Evolutionary conservation across 164 flowering plant genomes (phyloP), one percentile per base, ranked within the genome.

Genomic region (Malania oleifera): DNA sequence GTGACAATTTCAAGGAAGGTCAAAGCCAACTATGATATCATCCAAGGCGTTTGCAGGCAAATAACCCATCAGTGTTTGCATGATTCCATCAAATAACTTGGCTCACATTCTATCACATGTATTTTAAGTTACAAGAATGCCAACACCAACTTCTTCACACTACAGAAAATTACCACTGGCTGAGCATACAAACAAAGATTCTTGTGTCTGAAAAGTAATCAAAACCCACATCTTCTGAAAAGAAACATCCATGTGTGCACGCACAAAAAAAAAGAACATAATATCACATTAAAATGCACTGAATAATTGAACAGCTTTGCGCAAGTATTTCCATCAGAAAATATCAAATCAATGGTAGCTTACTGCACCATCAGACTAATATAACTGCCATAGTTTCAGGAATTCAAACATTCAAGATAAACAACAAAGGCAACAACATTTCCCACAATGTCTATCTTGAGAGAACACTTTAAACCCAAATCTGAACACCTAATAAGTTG

Each of bases 401-500:
- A 55, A 23, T 37, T 40, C 35, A 58, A 5, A 54, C 1, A 49
- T 29, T 46, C 66, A 66, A 39, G 58, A 47, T 39, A 22, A 41
- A 25, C 41, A 38, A 6, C 7, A 38, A 38, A 15, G n/a, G 27
- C 46, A 43, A 23, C 60, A 24, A 57, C 65, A 52, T 41, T 13
- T 48, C 39, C 71, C 59, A 64, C 43, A 67, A 61, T 56, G 69
- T 53, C 62, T 66, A 60, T 56, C 62, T 70, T 45, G 34, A 57
- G 46, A 52, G 26, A 72, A 63, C 34, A 61, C 54, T 72, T 65
- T 45, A 68, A 47, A 38, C 57, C 54, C 70, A 65, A 62, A 67
- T 67, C 68, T 50, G 67, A 53, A 34, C 38, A 54, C 61, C 64
- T 37, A 61, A 54, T 50, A 67, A 45, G 69, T 62, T 62, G 78